phyloP scores from a whole-genome alignment of 176 grass and related monocot species.

The Ampelocalamus luodianensis region DNA sequence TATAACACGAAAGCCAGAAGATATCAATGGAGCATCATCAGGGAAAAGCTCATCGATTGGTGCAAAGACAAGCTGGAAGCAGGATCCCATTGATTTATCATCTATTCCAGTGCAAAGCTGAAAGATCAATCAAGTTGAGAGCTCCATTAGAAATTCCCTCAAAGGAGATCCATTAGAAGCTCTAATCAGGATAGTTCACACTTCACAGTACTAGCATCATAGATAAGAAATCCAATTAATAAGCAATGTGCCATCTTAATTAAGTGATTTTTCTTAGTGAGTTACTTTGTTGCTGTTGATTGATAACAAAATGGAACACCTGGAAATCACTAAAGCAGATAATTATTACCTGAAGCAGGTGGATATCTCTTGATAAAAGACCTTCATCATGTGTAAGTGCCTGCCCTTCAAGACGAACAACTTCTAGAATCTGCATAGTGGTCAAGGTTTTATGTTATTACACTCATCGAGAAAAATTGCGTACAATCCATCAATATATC shows the following conservation, averaged over 20 bases:
- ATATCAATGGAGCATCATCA: conserved; percentile 86
- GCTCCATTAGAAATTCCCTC: background rate
- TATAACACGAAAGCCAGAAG: conserved; percentile 95
- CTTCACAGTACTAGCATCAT: background rate
- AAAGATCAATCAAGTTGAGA: conserved; percentile 47
- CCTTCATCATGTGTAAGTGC: conserved; percentile 70
- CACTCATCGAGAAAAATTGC: conserved; percentile 3
- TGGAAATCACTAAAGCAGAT: conserved; percentile 10
- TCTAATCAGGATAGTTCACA: background rate
- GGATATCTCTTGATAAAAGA: conserved; percentile 82
- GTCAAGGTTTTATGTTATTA: conserved; percentile 3
- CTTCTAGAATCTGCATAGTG: conserved; percentile 77
- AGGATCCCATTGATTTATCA: conserved; percentile 92
- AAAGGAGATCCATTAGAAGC: background rate
- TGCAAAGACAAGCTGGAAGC: conserved; percentile 98
- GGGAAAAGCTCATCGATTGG: conserved; percentile 95
- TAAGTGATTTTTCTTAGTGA: background rate
- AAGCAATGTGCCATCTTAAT: background rate
- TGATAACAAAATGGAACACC: background rate
- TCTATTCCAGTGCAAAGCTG: conserved; percentile 97
- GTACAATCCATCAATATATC: background rate
- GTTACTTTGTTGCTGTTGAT: background rate
- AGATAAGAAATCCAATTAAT: background rate
- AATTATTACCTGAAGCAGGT: conserved; percentile 83
- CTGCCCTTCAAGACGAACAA: conserved; percentile 95